Base-by-base conservation (phyloP, 805 yeast genomes). In the Candida ficus region DNA sequence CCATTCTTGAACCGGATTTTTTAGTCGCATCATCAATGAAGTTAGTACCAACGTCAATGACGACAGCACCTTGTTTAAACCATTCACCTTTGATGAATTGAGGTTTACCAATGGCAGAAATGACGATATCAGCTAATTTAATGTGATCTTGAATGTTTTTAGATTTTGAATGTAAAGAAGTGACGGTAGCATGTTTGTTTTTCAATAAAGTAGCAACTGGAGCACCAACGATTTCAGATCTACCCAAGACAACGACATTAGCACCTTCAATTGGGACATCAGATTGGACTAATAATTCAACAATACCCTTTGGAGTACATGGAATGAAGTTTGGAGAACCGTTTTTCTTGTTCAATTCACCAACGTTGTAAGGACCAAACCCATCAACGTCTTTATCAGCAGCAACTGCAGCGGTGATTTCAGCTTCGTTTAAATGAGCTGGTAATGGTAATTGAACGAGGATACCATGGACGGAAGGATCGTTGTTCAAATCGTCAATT, bases 151-250 rank as follows among this genome's bases (percentile, higher is more conserved):
- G 73, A 20, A 73, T 62, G 49, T 75, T 68, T 32, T 69, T 61
- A 20, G 93, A 76, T 54, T 70, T 70, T 34, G 88, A 79, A 62
- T 85, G 95, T 57, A 86, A 76, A 35, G 75, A 67, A 12, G 93
- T 82, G 33, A 85, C 93, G 16, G 86, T 83, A 38, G 91, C 88
- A 57, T 85, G 73, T 48, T 76, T 76, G 58, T 78, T 77, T 54
- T 76, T 80, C 54, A 85, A 67, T 59, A 85, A 66, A 27, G 80
- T 74, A 32, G 91, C 78, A 42, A 84, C 77, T 30, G 95, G 95
- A 39, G 80, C 75, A 45, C 95, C 95, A 23, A 85, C 95, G 49
- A 85, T 85, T 62, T 85, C 91, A 29, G 90, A 82, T 64, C 95
- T 75, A 36, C 95, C 95, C 47, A 85, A 66, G 18, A 85, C 89